phyloP scores from a whole-genome alignment of 768 basidiomycete species.

The Cystobasidium onofrii region DNA sequence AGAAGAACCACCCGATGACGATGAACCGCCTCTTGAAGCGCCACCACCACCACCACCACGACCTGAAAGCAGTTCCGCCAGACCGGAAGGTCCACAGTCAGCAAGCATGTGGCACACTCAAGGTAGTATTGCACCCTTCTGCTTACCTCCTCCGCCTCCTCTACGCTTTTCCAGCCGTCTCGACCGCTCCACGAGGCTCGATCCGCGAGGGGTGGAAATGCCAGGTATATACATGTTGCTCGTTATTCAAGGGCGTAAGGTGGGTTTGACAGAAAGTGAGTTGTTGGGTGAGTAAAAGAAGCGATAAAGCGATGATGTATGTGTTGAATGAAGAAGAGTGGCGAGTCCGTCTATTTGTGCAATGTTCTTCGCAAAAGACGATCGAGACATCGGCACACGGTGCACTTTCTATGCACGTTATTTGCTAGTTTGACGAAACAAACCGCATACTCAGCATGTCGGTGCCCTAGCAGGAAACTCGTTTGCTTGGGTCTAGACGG shows the following conservation, averaged over 20 bases:
- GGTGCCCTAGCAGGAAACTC: background rate
- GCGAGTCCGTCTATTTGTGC: background rate
- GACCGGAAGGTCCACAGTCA: background rate
- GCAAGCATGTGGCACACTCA: background rate
- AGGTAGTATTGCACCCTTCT: background rate
- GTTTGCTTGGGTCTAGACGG: background rate
- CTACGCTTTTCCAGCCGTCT: conserved; percentile 5
- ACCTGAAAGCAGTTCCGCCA: background rate
- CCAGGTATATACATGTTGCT: conserved; percentile 8
- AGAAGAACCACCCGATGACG: background rate
- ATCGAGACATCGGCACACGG: no score
- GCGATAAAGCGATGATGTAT: background rate
- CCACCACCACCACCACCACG: conserved; percentile 23
- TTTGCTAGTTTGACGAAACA: no score
- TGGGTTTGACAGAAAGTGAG: no score
- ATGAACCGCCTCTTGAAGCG: background rate
- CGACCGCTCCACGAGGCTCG: background rate
- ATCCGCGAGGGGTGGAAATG: background rate
- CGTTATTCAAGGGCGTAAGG: background rate
- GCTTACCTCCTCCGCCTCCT: conserved; percentile 7
- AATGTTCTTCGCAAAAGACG: no score
- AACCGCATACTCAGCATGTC: background rate
- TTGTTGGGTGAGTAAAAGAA: no score
- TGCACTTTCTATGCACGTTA: no score
- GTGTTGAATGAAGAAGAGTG: background rate